Conservation (phyloP, 2,329 filamentous ascomycete genomes). For the Fusarium pseudocircinatum region DNA sequence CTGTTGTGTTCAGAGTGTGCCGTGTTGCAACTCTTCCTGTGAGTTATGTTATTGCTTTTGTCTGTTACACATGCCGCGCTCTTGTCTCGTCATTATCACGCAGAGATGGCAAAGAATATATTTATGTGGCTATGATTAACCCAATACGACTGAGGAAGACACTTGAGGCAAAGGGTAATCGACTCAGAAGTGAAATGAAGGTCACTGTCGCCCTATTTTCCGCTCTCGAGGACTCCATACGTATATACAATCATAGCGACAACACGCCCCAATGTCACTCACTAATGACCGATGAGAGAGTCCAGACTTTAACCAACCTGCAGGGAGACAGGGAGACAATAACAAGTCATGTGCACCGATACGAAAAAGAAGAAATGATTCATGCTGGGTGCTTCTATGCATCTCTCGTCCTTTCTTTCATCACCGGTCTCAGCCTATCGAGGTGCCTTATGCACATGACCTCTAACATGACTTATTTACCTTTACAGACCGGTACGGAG, state of each 20-base stretch:
- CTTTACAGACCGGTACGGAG: conserved; percentile 32
- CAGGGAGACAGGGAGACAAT: conserved; percentile 19
- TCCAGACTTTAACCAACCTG: not conserved
- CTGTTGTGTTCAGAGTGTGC: not conserved
- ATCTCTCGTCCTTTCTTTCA: not conserved
- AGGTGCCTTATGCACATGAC: not conserved
- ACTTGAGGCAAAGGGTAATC: not conserved
- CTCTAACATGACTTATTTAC: not conserved
- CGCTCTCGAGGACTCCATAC: not conserved
- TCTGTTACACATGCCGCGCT: not conserved
- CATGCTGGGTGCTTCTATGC: not conserved
- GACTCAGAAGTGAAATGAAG: not conserved
- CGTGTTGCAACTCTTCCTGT: not conserved
- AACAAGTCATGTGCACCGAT: not conserved
- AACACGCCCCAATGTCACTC: not conserved
- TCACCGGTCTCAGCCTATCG: not conserved
- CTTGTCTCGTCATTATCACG: not conserved
- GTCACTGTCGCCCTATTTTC: not conserved
- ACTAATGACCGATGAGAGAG: not conserved
- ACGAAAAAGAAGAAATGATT: conserved; percentile 5
- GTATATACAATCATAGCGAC: not conserved
- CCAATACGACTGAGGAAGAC: not conserved
- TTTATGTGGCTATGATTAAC: not conserved
- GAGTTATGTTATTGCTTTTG: not conserved
- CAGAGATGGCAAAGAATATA: not conserved